Evolutionary conservation across 352 stramenopile genomes (phyloP).

Genomic region (Elongisporangium senticosum): DNA sequence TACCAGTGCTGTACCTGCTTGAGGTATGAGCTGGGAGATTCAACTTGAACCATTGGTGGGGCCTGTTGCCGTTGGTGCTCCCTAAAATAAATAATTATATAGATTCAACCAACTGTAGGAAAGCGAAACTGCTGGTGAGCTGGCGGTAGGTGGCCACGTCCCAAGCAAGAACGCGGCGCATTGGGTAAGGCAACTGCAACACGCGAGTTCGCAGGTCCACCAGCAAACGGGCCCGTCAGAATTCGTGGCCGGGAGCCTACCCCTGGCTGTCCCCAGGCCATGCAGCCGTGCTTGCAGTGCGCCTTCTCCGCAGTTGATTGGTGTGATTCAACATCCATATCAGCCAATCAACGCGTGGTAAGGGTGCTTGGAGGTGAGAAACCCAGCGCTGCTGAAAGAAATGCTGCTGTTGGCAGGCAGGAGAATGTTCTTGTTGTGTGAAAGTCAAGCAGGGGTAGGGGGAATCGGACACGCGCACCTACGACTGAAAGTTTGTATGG

Average conservation of each 20-base stretch:
- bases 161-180: background rate
- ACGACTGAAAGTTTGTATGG: slow-evolving; percentile 1
- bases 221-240: background rate
- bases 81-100: too few species aligned
- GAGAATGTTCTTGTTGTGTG: slow-evolving; percentile 24
- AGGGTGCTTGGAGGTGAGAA: slow-evolving; percentile 3
- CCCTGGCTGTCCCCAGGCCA: background rate
- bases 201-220: background rate
- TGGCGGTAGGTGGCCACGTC: background rate
- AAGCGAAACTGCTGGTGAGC: background rate
- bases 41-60: background rate
- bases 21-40: background rate
- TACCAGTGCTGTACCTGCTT: background rate
- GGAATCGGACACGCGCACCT: background rate
- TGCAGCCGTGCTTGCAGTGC: background rate
- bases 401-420: slow-evolving; percentile 4
- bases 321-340: background rate
- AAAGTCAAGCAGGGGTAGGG: slow-evolving; percentile 1
- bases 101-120: background rate
- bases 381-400: background rate
- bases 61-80: background rate
- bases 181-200: background rate
- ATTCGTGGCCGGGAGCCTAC: background rate
- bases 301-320: background rate
- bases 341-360: slow-evolving; percentile 3